Conservation (phyloP, 257 asterid species). For the Scutellaria barbata region DNA sequence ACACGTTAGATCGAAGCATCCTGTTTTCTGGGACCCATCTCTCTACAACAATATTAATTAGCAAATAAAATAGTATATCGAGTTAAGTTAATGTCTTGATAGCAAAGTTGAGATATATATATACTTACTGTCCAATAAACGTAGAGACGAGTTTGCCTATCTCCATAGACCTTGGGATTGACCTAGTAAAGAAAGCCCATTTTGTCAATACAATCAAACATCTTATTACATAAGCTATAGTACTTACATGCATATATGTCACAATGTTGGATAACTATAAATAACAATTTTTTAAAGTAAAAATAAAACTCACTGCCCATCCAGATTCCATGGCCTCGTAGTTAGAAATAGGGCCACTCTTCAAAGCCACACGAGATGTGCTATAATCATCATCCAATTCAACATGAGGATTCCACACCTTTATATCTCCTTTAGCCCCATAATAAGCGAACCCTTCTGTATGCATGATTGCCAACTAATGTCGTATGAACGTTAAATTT, state of each 20-base stretch:
- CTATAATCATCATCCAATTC: slow-evolving; percentile 70
- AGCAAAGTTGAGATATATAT: neutral
- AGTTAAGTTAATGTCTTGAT: no score
- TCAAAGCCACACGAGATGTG: slow-evolving; percentile 57
- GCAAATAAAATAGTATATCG: no score
- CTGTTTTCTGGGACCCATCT: slow-evolving; percentile 58
- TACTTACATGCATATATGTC: no score
- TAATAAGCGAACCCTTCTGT: slow-evolving; percentile 59
- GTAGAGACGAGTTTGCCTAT: slow-evolving; percentile 63
- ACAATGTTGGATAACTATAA: no score
- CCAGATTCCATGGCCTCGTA: slow-evolving; percentile 65
- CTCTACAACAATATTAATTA: slow-evolving; percentile 41
- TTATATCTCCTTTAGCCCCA: slow-evolving; percentile 71
- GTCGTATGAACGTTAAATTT: neutral
- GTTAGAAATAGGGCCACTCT: slow-evolving; percentile 45
- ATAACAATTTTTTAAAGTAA: no score
- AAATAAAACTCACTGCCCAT: slow-evolving; percentile 59
- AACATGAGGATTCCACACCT: slow-evolving; percentile 59
- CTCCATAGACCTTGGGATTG: slow-evolving; percentile 71
- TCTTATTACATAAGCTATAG: neutral
- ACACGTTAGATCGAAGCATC: slow-evolving; percentile 72
- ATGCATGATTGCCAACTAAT: slow-evolving; percentile 57
- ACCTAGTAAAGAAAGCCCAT: slow-evolving; percentile 46
- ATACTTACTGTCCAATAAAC: slow-evolving; percentile 79
- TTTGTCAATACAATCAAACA: neutral